Evolutionary conservation across 2,329 filamentous ascomycete species (phyloP).

Genomic region (Penicillium brevicompactum): DNA sequence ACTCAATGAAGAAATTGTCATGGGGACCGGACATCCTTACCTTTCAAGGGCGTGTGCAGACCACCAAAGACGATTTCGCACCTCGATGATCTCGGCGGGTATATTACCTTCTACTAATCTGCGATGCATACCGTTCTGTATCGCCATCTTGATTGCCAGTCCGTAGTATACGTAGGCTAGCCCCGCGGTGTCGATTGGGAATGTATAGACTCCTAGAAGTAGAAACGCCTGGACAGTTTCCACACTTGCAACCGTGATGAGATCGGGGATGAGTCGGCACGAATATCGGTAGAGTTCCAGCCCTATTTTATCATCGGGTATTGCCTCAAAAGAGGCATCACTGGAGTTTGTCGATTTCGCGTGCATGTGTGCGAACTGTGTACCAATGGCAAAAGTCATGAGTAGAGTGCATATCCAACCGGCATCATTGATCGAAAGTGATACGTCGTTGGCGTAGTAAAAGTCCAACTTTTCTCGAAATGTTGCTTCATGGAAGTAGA

Average conservation of each 20-base stretch:
- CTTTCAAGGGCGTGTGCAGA: slow-evolving; percentile 56
- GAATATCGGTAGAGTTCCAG: slow-evolving; percentile 56
- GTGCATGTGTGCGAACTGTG: slow-evolving; percentile 39
- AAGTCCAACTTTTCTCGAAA: slow-evolving; percentile 30
- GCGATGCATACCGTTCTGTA: slow-evolving; percentile 60
- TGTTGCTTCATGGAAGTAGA: slow-evolving; percentile 35
- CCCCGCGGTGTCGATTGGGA: slow-evolving; percentile 56
- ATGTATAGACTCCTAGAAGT: slow-evolving; percentile 28
- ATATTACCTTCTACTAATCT: slow-evolving; percentile 46
- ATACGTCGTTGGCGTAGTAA: slow-evolving; percentile 26
- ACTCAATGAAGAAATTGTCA: neutral
- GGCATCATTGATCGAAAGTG: slow-evolving; percentile 30
- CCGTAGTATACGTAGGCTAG: slow-evolving; percentile 56
- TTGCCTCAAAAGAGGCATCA: slow-evolving; percentile 3
- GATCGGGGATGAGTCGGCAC: slow-evolving; percentile 54
- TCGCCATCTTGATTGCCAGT: slow-evolving; percentile 55
- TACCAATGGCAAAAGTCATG: slow-evolving; percentile 40
- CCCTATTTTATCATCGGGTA: slow-evolving; percentile 51
- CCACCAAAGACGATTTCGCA: slow-evolving; percentile 57
- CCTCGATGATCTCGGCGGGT: slow-evolving; percentile 49
- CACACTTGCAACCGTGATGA: slow-evolving; percentile 55
- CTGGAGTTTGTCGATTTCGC: slow-evolving; percentile 13
- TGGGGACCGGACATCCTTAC: slow-evolving; percentile 26
- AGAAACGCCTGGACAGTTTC: slow-evolving; percentile 57
- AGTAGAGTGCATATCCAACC: slow-evolving; percentile 35